Base-by-base conservation (phyloP, 129 eudicot genomes). In the Flaveria brownii region DNA sequence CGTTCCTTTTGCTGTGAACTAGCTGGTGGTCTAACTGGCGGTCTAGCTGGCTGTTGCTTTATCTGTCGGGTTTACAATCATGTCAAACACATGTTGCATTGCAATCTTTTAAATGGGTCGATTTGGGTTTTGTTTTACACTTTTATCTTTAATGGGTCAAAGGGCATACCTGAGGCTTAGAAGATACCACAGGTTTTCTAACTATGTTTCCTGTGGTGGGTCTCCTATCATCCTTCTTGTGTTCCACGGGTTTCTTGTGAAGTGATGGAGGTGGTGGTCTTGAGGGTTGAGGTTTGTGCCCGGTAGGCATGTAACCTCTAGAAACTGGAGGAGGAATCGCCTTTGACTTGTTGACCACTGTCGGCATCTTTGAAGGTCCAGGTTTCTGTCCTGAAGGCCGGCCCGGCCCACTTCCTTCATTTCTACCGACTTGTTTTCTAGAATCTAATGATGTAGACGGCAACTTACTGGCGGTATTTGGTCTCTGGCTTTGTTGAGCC, bases 321-420 rank as follows among this genome's bases (percentile, higher is more conserved):
- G 84, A 54, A 87, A 20, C 81, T 2, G 85, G 76, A 67, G 82
- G 68, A 1, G 79, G 14, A 20, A 30, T 28, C 83, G 10, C 81
- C 81, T 80, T 94, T 46, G 78, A 84, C 49, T 33, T 55, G 66
- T 82, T 52, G 70, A 78, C 75, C 36, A 30, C 51, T 0, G 46
- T 2, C 4, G 79, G 69, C 49, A 10, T 77, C 84, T 81, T 91
- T 10, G 88, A 57, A n/a, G 98, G 87, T 26, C 83, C 6, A 2
- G 72, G 75, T 69, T 80, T 90, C 11, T 84, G 81, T 75, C 78
- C 82, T 22, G 75, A 49, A 54, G 96, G 93, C 88, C 90, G 96
- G 43, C 88, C 92, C 45, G 86, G 86, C 63, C 96, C 92, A 87
- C 84, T 88, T 49, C 90, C 95, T 61, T 73, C 88, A 72, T 72